Evolutionary conservation across 2,329 filamentous ascomycete genomes (phyloP), one percentile per base, ranked within the genome.

Genomic region (Ascocoryne sarcoides): DNA sequence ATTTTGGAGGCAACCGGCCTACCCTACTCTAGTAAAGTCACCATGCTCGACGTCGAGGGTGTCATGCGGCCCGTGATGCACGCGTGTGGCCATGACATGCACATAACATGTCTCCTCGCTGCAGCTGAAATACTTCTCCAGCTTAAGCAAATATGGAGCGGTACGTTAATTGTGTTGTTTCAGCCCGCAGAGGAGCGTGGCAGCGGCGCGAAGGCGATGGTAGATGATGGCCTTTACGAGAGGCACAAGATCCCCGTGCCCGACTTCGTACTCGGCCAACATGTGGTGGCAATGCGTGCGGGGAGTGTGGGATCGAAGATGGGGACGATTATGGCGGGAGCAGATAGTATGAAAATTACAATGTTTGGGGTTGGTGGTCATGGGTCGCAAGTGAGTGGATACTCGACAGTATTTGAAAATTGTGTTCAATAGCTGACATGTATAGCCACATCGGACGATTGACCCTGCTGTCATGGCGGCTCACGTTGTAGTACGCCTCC

Each of bases 181-280:
- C 82, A 85, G 51, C 80, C 81, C 0, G 71, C 73, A 2, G 81
- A 84, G 55, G 81, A 85, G 56, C 65, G 71, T 1, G 76, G 71
- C 0, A 67, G 64, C 0, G 81, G 81, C 0, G 81, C 81, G 0
- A 69, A 70, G 57, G 62, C 75, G 17, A 81, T 80, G 76, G 64
- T 81, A 3, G 68, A 73, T 31, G 74, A 75, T 49, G 74, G 75
- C 0, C 49, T 79, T 23, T 79, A 76, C 48, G 44, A 51, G 4
- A 57, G 3, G 12, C 44, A 37, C 72, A 66, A 62, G 39, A 62
- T 76, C 2, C 71, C 71, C 0, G 60, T 68, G n/a, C 75, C 74
- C 3, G 72, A 76, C 48, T 54, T 73, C n/a, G 67, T 70, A 5
- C 58, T 79, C 2, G 73, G 71, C 2, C 70, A 66, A 15, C 74